phyloP scores from a whole-genome alignment of 2,329 filamentous ascomycete genomes.

The Hypoxylon sp. region DNA sequence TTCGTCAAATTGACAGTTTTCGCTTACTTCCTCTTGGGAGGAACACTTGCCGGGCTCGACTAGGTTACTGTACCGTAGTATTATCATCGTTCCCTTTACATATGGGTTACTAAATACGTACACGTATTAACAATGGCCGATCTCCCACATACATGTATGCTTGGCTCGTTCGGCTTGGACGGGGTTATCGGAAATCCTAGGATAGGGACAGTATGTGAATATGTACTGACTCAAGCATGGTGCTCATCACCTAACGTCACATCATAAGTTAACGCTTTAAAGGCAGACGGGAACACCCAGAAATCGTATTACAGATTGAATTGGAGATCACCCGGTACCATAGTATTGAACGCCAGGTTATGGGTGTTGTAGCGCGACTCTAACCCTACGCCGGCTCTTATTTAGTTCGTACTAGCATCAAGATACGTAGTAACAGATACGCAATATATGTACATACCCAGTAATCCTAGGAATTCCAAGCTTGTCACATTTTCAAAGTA shows the following conservation, averaged over 20 bases:
- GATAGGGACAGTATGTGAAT: slow-evolving; percentile 7
- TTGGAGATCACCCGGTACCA: slow-evolving; percentile 34
- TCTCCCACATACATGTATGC: slow-evolving; percentile 19
- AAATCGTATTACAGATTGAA: slow-evolving; percentile 41
- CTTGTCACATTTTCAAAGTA: slow-evolving; percentile 6
- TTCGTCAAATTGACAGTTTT: slow-evolving; percentile 26
- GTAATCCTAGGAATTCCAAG: background rate
- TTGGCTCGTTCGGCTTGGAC: slow-evolving; percentile 18
- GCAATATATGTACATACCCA: background rate
- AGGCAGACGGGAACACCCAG: slow-evolving; percentile 19
- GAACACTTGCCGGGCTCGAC: background rate
- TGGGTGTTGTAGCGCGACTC: slow-evolving; percentile 15
- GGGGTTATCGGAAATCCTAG: slow-evolving; percentile 7
- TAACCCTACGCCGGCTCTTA: slow-evolving; percentile 7
- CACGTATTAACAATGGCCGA: slow-evolving; percentile 6
- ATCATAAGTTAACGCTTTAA: slow-evolving; percentile 30
- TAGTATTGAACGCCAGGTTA: slow-evolving; percentile 21
- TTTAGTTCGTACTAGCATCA: slow-evolving; percentile 1
- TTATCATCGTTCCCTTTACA: slow-evolving; percentile 7
- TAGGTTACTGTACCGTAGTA: background rate
- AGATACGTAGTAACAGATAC: slow-evolving; percentile 2
- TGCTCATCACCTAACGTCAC: slow-evolving; percentile 25
- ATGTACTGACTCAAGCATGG: slow-evolving; percentile 14
- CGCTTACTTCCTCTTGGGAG: slow-evolving; percentile 3
- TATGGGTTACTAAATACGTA: background rate